Base-by-base conservation (phyloP, 1,139 yeast genomes). In the Groenewaldozyma auringiensis region DNA sequence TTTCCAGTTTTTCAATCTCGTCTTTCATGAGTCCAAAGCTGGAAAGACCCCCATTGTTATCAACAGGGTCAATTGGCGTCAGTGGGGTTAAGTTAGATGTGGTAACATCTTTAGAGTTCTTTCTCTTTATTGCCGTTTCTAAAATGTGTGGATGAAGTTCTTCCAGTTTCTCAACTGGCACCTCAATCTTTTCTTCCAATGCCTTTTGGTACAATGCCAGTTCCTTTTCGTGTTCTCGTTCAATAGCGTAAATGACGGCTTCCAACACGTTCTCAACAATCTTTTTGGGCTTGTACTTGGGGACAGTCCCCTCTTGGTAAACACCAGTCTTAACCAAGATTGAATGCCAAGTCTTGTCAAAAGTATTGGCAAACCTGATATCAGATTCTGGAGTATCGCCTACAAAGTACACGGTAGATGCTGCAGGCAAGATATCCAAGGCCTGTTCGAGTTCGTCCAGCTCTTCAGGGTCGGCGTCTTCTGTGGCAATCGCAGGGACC, bases 371-470 rank as follows among this genome's bases (percentile, higher is more conserved):
- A 66, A 85, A 85, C 61, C 94, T 72, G 53, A 85, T 84, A 65
- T 85, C 95, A 3, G 89, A 81, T 64, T 84, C 94, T 14, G 95
- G 95, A n/a, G 94, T 85, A 62, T 85, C 95, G 55, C 95, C 95
- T 42, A 85, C 94, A 68, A 85, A 85, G 64, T 84, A 85, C 17
- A 84, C 94, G 0, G 92, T 83, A 3, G 87, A 81, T 2, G 92
- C 88, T 11, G 89, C 88, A 11, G 94, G 94, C 52, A 83, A 69
- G 52, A 81, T 50, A 29, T 56, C 53, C 17, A 44, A 43, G 17
- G 41, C 49, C 37, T 47, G 50, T 20, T 43, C 48, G 3, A 45
- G 41, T n/a, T 46, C 47, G 21, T 42, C 37, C 18, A 42, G 48
- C 37, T 25, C 31, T 13, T 25, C 31, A 25, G 13, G 11, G 13